Percentiles rank a stretch among this genome's conserved stretches.
These are phyloP conservation scores for Ochromonas danica DNA, from an alignment of 108 stramenopile genomes.

Conservation along the genomic window DNA sequence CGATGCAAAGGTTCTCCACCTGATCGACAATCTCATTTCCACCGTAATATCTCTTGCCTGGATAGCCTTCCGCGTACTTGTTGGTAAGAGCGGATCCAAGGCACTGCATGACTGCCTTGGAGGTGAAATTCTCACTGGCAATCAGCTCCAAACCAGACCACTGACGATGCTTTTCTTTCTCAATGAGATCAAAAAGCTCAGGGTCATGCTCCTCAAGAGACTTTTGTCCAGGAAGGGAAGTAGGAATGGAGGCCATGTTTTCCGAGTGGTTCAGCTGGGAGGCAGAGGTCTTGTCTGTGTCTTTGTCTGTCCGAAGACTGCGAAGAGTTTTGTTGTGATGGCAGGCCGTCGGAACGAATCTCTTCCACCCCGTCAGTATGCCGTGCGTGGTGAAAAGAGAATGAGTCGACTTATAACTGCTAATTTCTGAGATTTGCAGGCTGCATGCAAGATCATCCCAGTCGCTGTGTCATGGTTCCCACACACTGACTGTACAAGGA, in stretches of 20 bases:
- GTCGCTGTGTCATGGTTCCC: no score
- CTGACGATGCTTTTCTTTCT: slow-evolving; percentile 70
- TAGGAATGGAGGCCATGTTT: slow-evolving; percentile 5
- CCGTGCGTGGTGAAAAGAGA: no score
- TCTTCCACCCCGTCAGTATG: no score
- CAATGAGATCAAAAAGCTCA: slow-evolving; percentile 87
- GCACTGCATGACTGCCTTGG: slow-evolving; percentile 94
- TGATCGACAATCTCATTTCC: slow-evolving; percentile 91
- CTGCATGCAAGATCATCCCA: no score
- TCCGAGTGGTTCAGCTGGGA: no score
- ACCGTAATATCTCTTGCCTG: slow-evolving; percentile 97
- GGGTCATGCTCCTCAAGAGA: slow-evolving; percentile 95
- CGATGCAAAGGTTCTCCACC: slow-evolving; percentile 89
- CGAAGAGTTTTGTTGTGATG: no score
- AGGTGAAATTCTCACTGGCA: slow-evolving; percentile 98
- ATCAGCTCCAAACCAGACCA: slow-evolving; percentile 95
- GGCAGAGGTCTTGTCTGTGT: no score
- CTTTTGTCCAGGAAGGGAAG: slow-evolving; percentile 65
- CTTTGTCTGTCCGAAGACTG: no score
- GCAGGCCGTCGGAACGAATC: no score
- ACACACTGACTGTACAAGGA: no score
- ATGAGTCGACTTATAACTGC: no score
- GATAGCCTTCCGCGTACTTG: slow-evolving; percentile 99
- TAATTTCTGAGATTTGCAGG: no score
- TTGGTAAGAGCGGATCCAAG: slow-evolving; percentile 97